Base-by-base conservation (phyloP, 2,329 filamentous ascomycete genomes). In the Aspergillus latus region DNA sequence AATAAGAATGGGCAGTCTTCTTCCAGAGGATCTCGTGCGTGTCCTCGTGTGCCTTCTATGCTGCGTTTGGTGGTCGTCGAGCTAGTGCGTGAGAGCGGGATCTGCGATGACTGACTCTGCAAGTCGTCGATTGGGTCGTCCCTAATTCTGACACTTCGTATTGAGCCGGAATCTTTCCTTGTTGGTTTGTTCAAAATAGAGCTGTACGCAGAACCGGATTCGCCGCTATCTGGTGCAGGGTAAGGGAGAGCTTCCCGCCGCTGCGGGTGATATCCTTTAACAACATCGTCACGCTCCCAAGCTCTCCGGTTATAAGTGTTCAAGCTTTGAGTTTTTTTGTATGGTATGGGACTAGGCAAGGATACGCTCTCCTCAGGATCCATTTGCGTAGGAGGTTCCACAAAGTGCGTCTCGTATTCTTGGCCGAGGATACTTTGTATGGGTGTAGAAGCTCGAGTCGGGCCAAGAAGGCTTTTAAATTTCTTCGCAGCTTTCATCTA, bases 401-500 rank as follows among this genome's bases (percentile, higher is more conserved):
- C 83, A 48, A 85, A 81, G 49, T 81, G 78, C 11, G 82, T 62
- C 40, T 75, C 72, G 49, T 70, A 78, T 32, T 82, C 80, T 53
- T 80, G 77, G 3, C 84, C 85, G 15, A 88, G 76, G 32, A 87
- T 83, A 43, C 81, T 82, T 58, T 84, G 81, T 65, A 87, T 78
- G 30, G 79, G 75, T 10, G 68, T 63, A 4, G 82, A 64, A 45
- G 64, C 76, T 64, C 82, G 78, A 59, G 80, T 81, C 55, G 80
- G 77, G 60, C 84, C 79, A 30, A 94, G 76, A 7, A 95, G 80
- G 49, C 83, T 78, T 71, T 95, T 97, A 79, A 97, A 97, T 56
- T 88, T 89, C 61, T 88, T 87, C 40, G 95, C 93, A 3, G 92
- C 94, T 83, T 90, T 94, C 80, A 97, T 89, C 87, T 91, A 61